phyloP scores from a whole-genome alignment of 2,329 filamentous ascomycete genomes.

The Xylaria sp. region DNA sequence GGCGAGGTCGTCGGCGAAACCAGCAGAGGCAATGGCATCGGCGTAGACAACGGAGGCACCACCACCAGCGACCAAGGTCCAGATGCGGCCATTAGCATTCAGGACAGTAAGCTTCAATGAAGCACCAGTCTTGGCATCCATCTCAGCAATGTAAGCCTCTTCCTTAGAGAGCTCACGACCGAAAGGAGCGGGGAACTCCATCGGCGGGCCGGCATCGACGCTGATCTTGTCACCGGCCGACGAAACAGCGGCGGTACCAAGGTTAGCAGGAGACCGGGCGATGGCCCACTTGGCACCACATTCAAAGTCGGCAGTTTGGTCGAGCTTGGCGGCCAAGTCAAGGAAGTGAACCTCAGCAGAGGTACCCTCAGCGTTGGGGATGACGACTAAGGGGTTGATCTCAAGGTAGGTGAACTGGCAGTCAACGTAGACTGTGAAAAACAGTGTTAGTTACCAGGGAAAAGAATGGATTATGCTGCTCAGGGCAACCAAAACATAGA shows the following conservation, averaged over 20 bases:
- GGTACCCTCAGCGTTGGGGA: constrained; percentile 87
- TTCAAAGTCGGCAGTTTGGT: constrained; percentile 99
- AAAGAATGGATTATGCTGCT: not conserved
- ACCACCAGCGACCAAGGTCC: constrained; percentile 98
- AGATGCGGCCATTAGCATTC: constrained; percentile 86
- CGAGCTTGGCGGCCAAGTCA: constrained; percentile 95
- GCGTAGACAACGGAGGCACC: constrained; percentile 99
- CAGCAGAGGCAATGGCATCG: constrained; percentile 93
- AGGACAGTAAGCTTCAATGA: constrained; percentile 97
- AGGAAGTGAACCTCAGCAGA: constrained; percentile 96
- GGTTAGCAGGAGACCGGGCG: constrained; percentile 81
- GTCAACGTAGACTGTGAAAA: constrained; percentile 76
- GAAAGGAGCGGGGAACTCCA: constrained; percentile 98
- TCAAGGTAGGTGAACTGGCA: constrained; percentile 99
- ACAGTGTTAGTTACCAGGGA: constrained; percentile 2
- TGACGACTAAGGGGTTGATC: constrained; percentile 98
- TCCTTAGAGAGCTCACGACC: constrained; percentile 98
- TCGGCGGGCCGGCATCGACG: constrained; percentile 93
- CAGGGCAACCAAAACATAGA: not conserved
- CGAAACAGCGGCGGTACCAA: constrained; percentile 69
- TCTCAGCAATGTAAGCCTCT: constrained; percentile 97
- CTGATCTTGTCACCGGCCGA: constrained; percentile 69
- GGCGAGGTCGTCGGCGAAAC: constrained; percentile 91
- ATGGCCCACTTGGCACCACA: constrained; percentile 99
- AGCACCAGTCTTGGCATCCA: constrained; percentile 98